Evolutionary conservation across 352 stramenopile species (phyloP).

Genomic region (Phytophthora capsici): DNA sequence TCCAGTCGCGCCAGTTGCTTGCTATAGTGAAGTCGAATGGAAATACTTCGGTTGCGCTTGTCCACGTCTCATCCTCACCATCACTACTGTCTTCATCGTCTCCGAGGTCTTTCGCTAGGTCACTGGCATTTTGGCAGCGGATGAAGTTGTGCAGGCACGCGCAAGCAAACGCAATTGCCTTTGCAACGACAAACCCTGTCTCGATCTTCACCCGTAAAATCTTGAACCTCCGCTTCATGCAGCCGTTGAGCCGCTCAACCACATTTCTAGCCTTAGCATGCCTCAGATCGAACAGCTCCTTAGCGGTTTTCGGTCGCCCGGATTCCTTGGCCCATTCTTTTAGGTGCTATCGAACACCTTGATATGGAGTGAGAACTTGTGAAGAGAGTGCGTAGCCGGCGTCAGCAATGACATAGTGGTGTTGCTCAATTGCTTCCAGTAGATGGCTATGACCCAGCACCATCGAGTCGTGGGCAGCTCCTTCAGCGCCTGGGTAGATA

Average conservation of each 20-base stretch:
- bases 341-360: too few species aligned
- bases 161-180: conserved; percentile 5
- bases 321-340: neutral
- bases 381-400: conserved; percentile 2
- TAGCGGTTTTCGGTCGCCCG: neutral
- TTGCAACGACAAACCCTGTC: conserved; percentile 3
- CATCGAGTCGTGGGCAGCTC: conserved; percentile 13
- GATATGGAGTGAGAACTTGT: neutral
- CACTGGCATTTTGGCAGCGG: neutral
- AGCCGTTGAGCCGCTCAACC: conserved; percentile 5
- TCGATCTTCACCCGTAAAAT: conserved; percentile 1
- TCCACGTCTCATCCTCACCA: neutral
- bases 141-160: conserved; percentile 16
- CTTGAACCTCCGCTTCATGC: conserved; percentile 6
- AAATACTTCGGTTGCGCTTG: neutral
- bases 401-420: conserved; percentile 4
- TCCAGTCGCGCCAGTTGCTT: conserved; percentile 13
- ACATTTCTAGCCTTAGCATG: conserved; percentile 12
- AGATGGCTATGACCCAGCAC: conserved; percentile 2
- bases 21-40: conserved; percentile 11
- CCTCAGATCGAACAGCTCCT: conserved; percentile 12
- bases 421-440: neutral
- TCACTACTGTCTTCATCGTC: conserved; percentile 1
- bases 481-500: conserved; percentile 6
- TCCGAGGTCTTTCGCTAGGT: conserved; percentile 1